Conservation (phyloP, 257 asterid genomes). For the Anisodus acutangulus region DNA sequence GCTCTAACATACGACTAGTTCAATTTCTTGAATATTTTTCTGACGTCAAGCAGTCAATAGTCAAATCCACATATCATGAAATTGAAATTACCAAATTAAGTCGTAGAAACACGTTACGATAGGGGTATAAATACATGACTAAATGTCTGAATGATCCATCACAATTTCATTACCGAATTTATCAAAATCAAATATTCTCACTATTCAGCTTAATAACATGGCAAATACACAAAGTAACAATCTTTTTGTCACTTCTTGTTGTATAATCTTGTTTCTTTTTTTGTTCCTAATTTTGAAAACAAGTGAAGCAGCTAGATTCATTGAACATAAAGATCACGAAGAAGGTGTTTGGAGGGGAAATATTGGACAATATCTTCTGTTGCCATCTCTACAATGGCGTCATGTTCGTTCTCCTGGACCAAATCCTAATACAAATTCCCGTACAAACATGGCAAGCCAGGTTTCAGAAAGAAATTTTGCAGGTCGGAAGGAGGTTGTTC, state of each 20-base stretch:
- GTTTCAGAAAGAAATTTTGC: not conserved
- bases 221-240: slow-evolving; percentile 20
- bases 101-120: not conserved
- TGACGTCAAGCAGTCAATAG: not conserved
- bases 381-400: slow-evolving; percentile 27
- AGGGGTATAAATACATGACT: slow-evolving; percentile 31
- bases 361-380: slow-evolving; percentile 27
- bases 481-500: not conserved
- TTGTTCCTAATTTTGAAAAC: not conserved
- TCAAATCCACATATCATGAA: not conserved
- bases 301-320: slow-evolving; percentile 45
- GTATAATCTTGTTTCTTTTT: slow-evolving; percentile 28
- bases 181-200: not conserved
- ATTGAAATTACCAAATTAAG: not conserved
- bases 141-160: not conserved
- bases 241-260: slow-evolving; percentile 12
- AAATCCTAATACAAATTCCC: not conserved
- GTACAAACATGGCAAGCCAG: not conserved
- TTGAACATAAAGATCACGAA: slow-evolving; percentile 36
- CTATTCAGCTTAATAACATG: not conserved
- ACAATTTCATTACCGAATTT: slow-evolving; percentile 19
- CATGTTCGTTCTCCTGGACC: not conserved
- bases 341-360: slow-evolving; percentile 39
- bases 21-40: not conserved
- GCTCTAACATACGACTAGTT: not conserved